Evolutionary conservation across 2,329 filamentous ascomycete species (phyloP), one percentile per base, ranked within the genome.

Genomic region (Sporothrix mexicana): DNA sequence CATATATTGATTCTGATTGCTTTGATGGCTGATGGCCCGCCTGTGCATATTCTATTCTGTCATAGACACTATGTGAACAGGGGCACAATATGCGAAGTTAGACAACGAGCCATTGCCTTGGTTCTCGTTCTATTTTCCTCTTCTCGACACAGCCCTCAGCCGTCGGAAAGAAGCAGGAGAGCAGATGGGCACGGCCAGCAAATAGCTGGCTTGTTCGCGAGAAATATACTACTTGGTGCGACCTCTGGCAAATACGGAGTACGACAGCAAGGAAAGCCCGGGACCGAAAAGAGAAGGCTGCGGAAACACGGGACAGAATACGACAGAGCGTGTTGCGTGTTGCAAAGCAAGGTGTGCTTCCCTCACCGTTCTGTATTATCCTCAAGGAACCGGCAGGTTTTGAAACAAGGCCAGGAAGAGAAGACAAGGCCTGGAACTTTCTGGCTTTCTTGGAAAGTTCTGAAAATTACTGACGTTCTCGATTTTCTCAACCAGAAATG

Each of bases 51-150:
- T 59, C 15, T 8, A 45, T 69, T 47, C n/a, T 57, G 51, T 57
- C 51, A 25, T n/a, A 12, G 51, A 57, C 36, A 69, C 2, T 57
- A 13, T 9, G 5, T 7, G 10, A 45, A 43, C 41, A 36, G 6
- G 64, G 47, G 23, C 30, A 47, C 20, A 20, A 12, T 66, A 30
- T 66, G 43, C 62, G 43, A 66, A 20, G 62, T 47, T 47, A 20
- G 45, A 30, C 43, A 15, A 15, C 17, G 51, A 69, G 67, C 51
- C 49, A 51, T n/a, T 55, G 67, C 30, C 49, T 69, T 69, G 67
- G 20, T 66, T 66, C n/a, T 47, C 41, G 47, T 51, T 51, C 47
- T 36, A 36, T 36, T 51, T n/a, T n/a, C n/a, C n/a, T n/a, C n/a
- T n/a, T 12, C 51, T 20, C 51, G 15, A 55, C 23, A 55, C 23